phyloP scores from a whole-genome alignment of 257 asterid species.

The Solanum tacnaense region DNA sequence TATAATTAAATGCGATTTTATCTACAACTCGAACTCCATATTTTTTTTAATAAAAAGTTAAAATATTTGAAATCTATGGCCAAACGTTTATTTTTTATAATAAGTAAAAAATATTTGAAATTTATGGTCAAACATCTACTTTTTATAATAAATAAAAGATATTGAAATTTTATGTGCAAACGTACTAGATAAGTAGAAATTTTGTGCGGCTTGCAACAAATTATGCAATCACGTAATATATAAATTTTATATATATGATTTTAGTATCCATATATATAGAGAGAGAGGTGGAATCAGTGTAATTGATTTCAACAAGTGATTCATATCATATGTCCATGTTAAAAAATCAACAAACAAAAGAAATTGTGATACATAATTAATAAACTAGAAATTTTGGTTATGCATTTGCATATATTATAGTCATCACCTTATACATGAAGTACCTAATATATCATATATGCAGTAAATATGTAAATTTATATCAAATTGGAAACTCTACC shows the following conservation, averaged over 20 bases:
- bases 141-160: not conserved
- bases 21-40: not conserved
- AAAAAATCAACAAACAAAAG: not conserved
- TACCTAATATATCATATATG: not conserved
- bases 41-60: no score
- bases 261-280: no score
- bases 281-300: not conserved
- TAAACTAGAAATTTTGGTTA: not conserved
- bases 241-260: no score
- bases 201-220: not conserved
- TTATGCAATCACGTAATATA: not conserved
- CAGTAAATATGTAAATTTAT: not conserved
- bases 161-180: not conserved
- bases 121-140: fast-evolving
- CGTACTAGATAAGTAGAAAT: not conserved
- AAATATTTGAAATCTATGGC: no score
- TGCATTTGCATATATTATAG: not conserved
- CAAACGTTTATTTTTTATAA: no score
- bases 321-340: not conserved
- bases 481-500: not conserved
- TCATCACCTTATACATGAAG: not conserved
- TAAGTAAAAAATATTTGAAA: not conserved
- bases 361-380: not conserved
- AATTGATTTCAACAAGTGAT: not conserved
- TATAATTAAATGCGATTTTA: not conserved